Conservation (phyloP, 768 basidiomycete genomes). For the Saitozyma sp. region DNA sequence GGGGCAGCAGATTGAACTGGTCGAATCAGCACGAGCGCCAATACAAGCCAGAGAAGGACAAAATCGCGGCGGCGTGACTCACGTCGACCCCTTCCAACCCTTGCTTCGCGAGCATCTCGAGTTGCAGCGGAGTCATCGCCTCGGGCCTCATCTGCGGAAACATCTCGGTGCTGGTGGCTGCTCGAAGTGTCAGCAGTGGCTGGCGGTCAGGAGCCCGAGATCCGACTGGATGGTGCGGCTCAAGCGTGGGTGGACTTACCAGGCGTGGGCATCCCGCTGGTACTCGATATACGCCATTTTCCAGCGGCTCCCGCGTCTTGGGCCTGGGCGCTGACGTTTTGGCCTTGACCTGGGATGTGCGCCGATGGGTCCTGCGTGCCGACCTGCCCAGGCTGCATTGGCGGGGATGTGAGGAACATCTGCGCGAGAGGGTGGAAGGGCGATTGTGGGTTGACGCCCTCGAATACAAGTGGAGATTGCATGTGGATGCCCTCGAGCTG, state of each 20-base stretch:
- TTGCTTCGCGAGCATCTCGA: conserved; percentile 35
- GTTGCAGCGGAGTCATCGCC: conserved; percentile 46
- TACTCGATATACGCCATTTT: too few relatives aligned
- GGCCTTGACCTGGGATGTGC: too few relatives aligned
- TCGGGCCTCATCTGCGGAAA: conserved; percentile 35
- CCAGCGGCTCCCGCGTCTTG: too few relatives aligned
- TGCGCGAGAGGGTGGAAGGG: conserved; percentile 32
- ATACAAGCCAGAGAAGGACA: neutral
- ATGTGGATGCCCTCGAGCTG: conserved; percentile 51
- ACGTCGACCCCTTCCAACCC: conserved; percentile 39
- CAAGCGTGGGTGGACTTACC: too few relatives aligned
- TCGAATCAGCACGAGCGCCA: neutral
- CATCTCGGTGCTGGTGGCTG: conserved; percentile 38
- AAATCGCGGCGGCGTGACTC: conserved; percentile 18
- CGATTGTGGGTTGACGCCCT: conserved; percentile 23
- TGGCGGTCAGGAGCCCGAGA: too few relatives aligned
- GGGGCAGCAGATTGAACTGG: conserved; percentile 52
- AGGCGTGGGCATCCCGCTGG: too few relatives aligned
- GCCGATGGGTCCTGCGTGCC: too few relatives aligned
- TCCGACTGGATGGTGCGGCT: too few relatives aligned
- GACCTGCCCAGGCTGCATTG: too few relatives aligned
- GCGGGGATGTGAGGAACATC: too few relatives aligned
- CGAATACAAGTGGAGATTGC: conserved; percentile 49
- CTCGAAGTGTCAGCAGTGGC: too few relatives aligned
- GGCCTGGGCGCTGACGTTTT: too few relatives aligned